Conservation (phyloP, 1,284 basidiomycete genomes). For the Ustilago shanxiensis region DNA sequence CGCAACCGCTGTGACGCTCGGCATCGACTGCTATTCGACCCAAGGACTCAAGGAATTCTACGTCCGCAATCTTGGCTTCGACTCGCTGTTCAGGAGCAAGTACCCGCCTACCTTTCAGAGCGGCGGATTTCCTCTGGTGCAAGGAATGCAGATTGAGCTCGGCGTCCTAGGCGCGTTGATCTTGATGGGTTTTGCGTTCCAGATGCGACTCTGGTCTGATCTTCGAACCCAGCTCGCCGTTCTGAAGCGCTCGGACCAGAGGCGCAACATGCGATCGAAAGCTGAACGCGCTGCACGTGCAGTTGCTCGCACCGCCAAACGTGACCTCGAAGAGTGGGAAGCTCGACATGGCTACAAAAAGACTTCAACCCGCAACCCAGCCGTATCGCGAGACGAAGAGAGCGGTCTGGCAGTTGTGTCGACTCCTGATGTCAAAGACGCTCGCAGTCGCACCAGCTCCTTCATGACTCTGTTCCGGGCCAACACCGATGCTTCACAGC, state of each 20-base stretch:
- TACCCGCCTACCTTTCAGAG: constrained; percentile 49
- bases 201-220: constrained; percentile 78
- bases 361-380: constrained; percentile 23
- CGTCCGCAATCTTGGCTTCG: constrained; percentile 91
- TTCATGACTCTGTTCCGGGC: constrained; percentile 40
- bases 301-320: constrained; percentile 77
- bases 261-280: constrained; percentile 79
- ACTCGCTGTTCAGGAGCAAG: constrained; percentile 75
- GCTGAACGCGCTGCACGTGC: constrained; percentile 81
- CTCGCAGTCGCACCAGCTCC: constrained; percentile 31
- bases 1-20: constrained; percentile 90
- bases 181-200: constrained; percentile 82
- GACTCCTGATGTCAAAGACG: constrained; percentile 16
- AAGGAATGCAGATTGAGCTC: constrained; percentile 92
- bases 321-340: constrained; percentile 88
- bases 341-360: constrained; percentile 78
- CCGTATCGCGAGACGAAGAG: constrained; percentile 27
- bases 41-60: constrained; percentile 92
- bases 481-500: constrained; percentile 23
- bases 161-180: constrained; percentile 83
- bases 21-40: constrained; percentile 84
- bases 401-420: constrained; percentile 6
- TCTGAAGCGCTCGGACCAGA: constrained; percentile 81
- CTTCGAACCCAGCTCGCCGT: constrained; percentile 82
- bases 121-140: constrained; percentile 80